These are phyloP conservation scores for Mycena venus DNA, from an alignment of 768 basidiomycete genomes.

Conservation along the genomic window DNA sequence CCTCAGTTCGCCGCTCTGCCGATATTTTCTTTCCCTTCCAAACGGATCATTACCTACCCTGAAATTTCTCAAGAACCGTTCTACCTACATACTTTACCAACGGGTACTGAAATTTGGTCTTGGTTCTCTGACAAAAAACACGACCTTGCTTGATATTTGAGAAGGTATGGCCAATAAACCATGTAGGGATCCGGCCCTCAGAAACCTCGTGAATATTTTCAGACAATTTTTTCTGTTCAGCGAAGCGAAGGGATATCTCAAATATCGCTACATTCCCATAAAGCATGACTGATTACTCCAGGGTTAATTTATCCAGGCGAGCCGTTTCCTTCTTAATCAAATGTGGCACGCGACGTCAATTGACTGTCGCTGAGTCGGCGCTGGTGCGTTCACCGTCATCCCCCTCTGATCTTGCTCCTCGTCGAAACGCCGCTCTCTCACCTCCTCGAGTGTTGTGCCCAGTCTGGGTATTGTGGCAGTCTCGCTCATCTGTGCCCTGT, in stretches of 20 bases:
- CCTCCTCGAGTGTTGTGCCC: not conserved
- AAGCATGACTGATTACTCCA: not conserved
- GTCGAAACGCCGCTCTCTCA: not conserved
- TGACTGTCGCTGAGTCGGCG: not conserved
- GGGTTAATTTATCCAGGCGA: not conserved
- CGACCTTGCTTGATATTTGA: too few species aligned
- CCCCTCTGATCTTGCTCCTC: not conserved
- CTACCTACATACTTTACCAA: too few species aligned
- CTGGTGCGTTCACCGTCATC: not conserved
- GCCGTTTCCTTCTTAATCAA: not conserved
- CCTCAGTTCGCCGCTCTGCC: too few species aligned
- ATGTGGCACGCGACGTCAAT: conserved; percentile 7
- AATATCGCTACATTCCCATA: not conserved
- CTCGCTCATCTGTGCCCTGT: not conserved
- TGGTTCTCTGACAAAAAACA: too few species aligned
- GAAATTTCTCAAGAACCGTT: too few species aligned
- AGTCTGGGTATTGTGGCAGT: not conserved
- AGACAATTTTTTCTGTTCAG: not conserved
- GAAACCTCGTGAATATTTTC: not conserved
- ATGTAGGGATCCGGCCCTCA: not conserved
- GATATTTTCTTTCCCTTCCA: too few species aligned
- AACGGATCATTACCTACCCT: too few species aligned
- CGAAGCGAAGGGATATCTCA: not conserved
- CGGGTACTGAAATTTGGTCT: too few species aligned
- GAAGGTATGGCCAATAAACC: too few species aligned